Evolutionary conservation across 495 filamentous ascomycete species (phyloP).

Genomic region (Xylaria palmicola): DNA sequence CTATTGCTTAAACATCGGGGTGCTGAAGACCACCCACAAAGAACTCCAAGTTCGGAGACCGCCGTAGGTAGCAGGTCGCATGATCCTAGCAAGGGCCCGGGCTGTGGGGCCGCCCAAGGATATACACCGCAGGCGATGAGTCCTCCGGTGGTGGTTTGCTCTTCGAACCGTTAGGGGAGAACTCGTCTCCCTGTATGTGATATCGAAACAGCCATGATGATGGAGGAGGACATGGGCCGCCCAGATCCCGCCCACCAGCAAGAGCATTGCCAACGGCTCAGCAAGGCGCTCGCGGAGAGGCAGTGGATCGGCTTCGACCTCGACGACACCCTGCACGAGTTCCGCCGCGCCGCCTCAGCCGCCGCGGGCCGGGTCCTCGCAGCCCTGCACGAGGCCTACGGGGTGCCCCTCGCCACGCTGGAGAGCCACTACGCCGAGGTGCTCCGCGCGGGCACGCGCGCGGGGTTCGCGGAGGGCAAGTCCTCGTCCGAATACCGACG

Average conservation of each 20-base stretch:
- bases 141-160: no score
- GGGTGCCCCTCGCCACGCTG: constrained; percentile 20
- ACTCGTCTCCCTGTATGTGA: no score
- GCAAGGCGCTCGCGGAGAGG: constrained; percentile 17
- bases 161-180: no score
- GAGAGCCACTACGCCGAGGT: constrained; percentile 27
- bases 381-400: constrained; percentile 20
- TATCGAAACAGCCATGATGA: no score
- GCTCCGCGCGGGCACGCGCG: constrained; percentile 29
- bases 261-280: not conserved
- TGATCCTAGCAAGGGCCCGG: no score
- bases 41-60: no score
- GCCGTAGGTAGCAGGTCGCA: no score
- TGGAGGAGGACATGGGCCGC: not conserved
- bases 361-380: constrained; percentile 26
- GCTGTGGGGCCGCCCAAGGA: no score
- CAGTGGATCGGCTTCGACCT: constrained; percentile 43
- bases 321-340: constrained; percentile 46
- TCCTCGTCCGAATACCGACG: constrained; percentile 38
- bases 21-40: no score
- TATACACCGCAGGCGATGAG: no score
- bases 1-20: no score
- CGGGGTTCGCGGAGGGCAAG: constrained; percentile 39
- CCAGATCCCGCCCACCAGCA: not conserved
- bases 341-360: constrained; percentile 32